Evolutionary conservation across 1,139 yeast genomes (phyloP).

Genomic region (Lizanozyma gosingica): DNA sequence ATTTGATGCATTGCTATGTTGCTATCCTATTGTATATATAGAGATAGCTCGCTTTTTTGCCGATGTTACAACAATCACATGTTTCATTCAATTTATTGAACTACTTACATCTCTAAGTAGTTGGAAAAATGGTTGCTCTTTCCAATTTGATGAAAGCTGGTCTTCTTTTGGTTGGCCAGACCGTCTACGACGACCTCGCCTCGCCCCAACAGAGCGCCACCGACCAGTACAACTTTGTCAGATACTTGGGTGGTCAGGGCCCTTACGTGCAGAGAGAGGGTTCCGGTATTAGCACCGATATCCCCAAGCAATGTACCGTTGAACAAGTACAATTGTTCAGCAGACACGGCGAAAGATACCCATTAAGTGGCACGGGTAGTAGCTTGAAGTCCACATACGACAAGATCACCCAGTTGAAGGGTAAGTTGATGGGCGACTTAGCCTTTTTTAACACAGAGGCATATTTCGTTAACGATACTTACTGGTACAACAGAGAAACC

Average conservation of each 20-base stretch:
- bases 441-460: conserved; percentile 8
- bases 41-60: too few relatives aligned
- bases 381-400: neutral
- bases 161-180: neutral
- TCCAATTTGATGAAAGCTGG: neutral
- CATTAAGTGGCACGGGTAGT: conserved; percentile 16
- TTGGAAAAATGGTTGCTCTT: neutral
- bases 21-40: too few relatives aligned
- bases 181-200: neutral
- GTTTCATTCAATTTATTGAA: too few relatives aligned
- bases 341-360: conserved; percentile 74
- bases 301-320: conserved; percentile 45
- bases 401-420: neutral
- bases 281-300: conserved; percentile 34
- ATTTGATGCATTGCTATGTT: too few relatives aligned
- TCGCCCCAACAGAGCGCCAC: neutral
- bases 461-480: conserved; percentile 6
- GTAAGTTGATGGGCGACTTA: conserved; percentile 4
- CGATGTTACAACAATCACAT: too few relatives aligned
- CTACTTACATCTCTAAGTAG: too few relatives aligned
- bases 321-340: conserved; percentile 58
- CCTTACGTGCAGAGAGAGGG: conserved; percentile 41
- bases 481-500: conserved; percentile 17
- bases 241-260: conserved; percentile 38
- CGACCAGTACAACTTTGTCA: conserved; percentile 20